Conservation (phyloP, 306 rosid species). For the Quercus rubra region DNA sequence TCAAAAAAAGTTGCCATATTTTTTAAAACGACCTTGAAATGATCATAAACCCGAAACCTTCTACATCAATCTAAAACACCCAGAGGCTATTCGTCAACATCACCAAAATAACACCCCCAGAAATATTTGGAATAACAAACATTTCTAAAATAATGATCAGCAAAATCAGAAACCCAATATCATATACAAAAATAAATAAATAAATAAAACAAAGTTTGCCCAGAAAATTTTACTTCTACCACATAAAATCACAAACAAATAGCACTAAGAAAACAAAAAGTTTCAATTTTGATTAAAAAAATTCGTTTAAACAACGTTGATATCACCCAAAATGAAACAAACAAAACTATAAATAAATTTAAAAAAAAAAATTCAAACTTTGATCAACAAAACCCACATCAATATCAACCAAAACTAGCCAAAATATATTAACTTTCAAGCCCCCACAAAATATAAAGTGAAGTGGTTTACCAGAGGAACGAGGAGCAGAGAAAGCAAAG, state of each 20-base stretch:
- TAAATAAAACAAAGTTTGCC: no score
- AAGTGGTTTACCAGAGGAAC: not conserved
- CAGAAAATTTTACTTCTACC: not conserved
- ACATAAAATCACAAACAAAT: not conserved
- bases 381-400: not conserved
- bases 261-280: not conserved
- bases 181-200: not conserved
- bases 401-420: not conserved
- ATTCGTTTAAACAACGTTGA: not conserved
- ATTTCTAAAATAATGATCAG: not conserved
- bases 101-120: not conserved
- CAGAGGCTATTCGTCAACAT: not conserved
- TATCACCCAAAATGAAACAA: not conserved
- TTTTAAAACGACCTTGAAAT: not conserved
- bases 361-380: not conserved
- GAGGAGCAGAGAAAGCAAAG: constrained; percentile 32
- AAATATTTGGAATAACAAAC: not conserved
- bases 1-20: not conserved
- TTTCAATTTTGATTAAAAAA: not conserved
- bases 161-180: constrained; percentile 1
- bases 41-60: no score
- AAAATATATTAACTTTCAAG: no score
- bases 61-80: not conserved
- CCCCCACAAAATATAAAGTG: not conserved
- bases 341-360: not conserved